A percentile compares a stretch with the other conserved stretches of the same genome.
These are phyloP conservation scores for Triglochin maritima DNA, from an alignment of 106 monocot species.

Conservation along the genomic window DNA sequence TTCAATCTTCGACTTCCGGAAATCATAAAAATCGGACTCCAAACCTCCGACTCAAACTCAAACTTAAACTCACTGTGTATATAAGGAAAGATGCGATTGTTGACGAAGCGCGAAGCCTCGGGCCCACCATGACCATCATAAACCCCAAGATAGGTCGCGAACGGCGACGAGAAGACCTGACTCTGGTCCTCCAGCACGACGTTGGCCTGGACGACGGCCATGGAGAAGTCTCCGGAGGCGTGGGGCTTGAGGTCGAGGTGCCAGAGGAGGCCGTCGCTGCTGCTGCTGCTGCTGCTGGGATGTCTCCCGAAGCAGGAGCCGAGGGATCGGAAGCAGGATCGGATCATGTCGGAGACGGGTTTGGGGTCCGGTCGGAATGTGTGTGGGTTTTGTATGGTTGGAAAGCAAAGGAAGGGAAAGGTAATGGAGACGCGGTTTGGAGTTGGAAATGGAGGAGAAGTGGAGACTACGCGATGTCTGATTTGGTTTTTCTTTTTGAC, in stretches of 20 bases:
- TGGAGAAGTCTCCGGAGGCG: slow-evolving; percentile 42
- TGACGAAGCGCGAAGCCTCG: slow-evolving; percentile 47
- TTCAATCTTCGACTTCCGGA: too few species aligned
- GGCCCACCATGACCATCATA: slow-evolving; percentile 58
- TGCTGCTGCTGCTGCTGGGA: neutral
- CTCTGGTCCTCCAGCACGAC: slow-evolving; percentile 39
- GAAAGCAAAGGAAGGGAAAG: too few species aligned
- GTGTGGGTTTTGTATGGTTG: too few species aligned
- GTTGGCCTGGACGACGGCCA: slow-evolving; percentile 45
- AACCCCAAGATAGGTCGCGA: slow-evolving; percentile 36
- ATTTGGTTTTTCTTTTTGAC: too few species aligned
- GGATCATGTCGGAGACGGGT: slow-evolving; percentile 3
- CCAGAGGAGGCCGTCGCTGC: slow-evolving; percentile 31
- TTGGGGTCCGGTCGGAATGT: too few species aligned
- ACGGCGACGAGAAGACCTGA: slow-evolving; percentile 36
- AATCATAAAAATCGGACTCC: too few species aligned
- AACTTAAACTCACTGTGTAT: slow-evolving; percentile 22
- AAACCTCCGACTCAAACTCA: too few species aligned
- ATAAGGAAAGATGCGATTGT: slow-evolving; percentile 26
- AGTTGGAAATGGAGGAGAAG: too few species aligned
- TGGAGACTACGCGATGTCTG: too few species aligned
- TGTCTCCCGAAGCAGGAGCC: slow-evolving; percentile 24
- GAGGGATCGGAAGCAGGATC: slow-evolving; percentile 20
- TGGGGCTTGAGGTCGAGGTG: slow-evolving; percentile 41
- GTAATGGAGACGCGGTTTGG: too few species aligned